Percentiles rank a stretch among this genome's conserved stretches.
Evolutionary conservation across 73 alveolate species (phyloP).

Genomic region (Stentor coeruleus): DNA sequence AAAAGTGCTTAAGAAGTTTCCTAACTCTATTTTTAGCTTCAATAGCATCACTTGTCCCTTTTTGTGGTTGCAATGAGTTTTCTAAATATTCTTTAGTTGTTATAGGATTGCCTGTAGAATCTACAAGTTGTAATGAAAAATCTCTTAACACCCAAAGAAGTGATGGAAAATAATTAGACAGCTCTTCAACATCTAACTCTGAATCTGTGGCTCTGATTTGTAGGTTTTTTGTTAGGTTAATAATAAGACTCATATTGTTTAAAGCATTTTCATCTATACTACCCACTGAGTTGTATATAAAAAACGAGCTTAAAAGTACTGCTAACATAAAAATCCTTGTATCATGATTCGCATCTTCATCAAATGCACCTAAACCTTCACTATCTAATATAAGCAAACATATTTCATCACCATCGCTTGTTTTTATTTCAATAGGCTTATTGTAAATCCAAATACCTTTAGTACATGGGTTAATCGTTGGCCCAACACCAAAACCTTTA

Average conservation of each 20-base stretch:
- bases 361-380: conserved; percentile 95
- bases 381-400: conserved; percentile 68
- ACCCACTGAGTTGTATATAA: conserved; percentile 92
- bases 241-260: conserved; percentile 48
- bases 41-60: conserved; percentile 65
- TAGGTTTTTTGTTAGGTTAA: conserved; percentile 68
- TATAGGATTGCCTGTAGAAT: conserved; percentile 78
- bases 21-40: conserved; percentile 72
- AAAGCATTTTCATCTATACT: conserved; percentile 92
- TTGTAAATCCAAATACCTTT: conserved; percentile 99
- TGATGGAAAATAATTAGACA: conserved; percentile 84
- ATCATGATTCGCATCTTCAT: conserved; percentile 86
- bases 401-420: conserved; percentile 37
- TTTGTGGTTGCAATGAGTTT: conserved; percentile 58
- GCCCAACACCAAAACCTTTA: conserved; percentile 59
- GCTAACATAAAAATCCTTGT: conserved; percentile 86
- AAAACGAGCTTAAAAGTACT: conserved; percentile 72
- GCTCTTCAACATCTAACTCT: conserved; percentile 16
- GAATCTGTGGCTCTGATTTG: conserved; percentile 43
- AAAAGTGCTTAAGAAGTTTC: conserved; percentile 45
- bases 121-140: conserved; percentile 85
- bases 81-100: conserved; percentile 94
- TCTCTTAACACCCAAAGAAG: conserved; percentile 99
- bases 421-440: conserved; percentile 75
- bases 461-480: conserved; percentile 85